Evolutionary conservation across 768 basidiomycete genomes (phyloP).

Genomic region (Lactarius trivialis): DNA sequence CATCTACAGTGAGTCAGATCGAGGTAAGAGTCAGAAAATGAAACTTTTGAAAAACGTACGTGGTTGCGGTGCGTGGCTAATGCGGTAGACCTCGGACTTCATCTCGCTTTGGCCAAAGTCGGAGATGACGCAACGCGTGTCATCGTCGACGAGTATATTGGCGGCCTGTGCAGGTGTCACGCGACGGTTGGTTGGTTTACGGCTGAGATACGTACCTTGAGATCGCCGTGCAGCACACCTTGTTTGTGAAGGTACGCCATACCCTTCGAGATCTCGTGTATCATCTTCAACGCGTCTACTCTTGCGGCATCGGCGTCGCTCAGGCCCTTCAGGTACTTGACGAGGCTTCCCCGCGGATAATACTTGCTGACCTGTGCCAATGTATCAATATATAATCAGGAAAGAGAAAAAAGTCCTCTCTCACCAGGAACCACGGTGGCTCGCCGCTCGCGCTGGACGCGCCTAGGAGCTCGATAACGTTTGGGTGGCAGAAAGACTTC

Average conservation of each 20-base stretch:
- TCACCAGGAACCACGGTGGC: constrained; percentile 63
- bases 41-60: too few relatives aligned
- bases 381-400: constrained; percentile 21
- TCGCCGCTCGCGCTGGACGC: constrained; percentile 66
- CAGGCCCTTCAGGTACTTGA: constrained; percentile 44
- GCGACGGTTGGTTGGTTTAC: neutral
- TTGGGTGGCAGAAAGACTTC: constrained; percentile 59
- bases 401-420: neutral
- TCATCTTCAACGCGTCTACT: constrained; percentile 49
- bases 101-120: constrained; percentile 83
- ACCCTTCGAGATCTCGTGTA: constrained; percentile 70
- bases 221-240: constrained; percentile 71
- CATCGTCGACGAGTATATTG: constrained; percentile 71
- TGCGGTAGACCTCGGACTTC: constrained; percentile 59
- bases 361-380: constrained; percentile 54
- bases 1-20: constrained; percentile 34
- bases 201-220: constrained; percentile 48
- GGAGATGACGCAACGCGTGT: constrained; percentile 61
- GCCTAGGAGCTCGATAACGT: constrained; percentile 69
- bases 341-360: constrained; percentile 56
- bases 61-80: constrained; percentile 41
- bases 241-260: constrained; percentile 73
- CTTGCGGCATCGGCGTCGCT: constrained; percentile 27
- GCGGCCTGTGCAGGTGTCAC: constrained; percentile 40
- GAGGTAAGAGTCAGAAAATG: too few relatives aligned